A percentile compares a stretch with the other conserved stretches of the same genome.
These are phyloP conservation scores for Aspergillus glaucus DNA, from an alignment of 2,329 filamentous ascomycete species.

Conservation along the genomic window DNA sequence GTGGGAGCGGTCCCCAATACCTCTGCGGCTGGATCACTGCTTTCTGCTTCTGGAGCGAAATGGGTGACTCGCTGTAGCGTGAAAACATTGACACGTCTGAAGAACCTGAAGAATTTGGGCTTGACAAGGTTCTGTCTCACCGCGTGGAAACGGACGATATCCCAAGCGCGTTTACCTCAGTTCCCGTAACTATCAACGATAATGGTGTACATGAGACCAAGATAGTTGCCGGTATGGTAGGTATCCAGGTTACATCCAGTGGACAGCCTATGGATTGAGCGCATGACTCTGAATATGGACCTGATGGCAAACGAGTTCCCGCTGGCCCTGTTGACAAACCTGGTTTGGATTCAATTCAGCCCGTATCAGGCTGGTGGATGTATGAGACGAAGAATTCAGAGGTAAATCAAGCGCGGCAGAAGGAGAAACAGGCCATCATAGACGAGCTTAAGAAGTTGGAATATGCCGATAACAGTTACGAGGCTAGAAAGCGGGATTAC, in stretches of 20 bases:
- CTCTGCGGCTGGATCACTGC: slow-evolving; percentile 46
- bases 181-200: slow-evolving; percentile 28
- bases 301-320: too few relatives aligned
- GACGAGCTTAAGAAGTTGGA: too few relatives aligned
- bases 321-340: too few relatives aligned
- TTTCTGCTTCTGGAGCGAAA: slow-evolving; percentile 40
- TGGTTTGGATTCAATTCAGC: background rate
- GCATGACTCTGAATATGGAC: background rate
- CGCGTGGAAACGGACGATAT: slow-evolving; percentile 19
- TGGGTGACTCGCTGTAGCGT: slow-evolving; percentile 23
- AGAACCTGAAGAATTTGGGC: background rate
- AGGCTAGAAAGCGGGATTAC: too few relatives aligned
- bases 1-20: slow-evolving; percentile 27
- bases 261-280: background rate
- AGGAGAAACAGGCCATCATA: too few relatives aligned
- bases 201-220: slow-evolving; percentile 22
- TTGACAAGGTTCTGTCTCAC: slow-evolving; percentile 16
- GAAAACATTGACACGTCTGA: too few relatives aligned
- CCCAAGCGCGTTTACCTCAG: slow-evolving; percentile 19
- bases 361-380: background rate
- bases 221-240: background rate
- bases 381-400: background rate
- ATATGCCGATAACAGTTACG: too few relatives aligned
- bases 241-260: background rate
- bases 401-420: too few relatives aligned